A percentile compares a stretch with the other conserved stretches of the same genome.
phyloP scores from a whole-genome alignment of 1,139 yeast genomes.

The Hyphopichia wangnamkhiaoensis region DNA sequence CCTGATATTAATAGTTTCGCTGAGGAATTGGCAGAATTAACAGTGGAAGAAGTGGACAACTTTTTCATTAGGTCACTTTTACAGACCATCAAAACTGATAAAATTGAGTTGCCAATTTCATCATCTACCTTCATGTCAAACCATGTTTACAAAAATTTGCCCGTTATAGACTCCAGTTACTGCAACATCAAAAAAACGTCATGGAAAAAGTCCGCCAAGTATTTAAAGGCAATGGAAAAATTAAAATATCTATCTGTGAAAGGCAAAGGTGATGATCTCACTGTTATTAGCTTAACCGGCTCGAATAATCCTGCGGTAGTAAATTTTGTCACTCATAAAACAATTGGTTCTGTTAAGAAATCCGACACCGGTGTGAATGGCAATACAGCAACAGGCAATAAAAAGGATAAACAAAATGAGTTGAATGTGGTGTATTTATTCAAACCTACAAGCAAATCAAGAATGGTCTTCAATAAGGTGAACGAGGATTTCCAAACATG shows the following conservation, averaged over 20 bases:
- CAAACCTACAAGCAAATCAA: constrained; percentile 55
- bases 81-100: constrained; percentile 64
- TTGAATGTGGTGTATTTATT: constrained; percentile 44
- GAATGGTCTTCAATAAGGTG: constrained; percentile 51
- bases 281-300: constrained; percentile 52
- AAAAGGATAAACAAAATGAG: constrained; percentile 21
- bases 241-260: constrained; percentile 62
- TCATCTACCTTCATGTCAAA: constrained; percentile 77
- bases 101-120: constrained; percentile 58
- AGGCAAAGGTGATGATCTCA: constrained; percentile 75
- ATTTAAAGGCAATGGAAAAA: constrained; percentile 82
- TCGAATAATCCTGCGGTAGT: constrained; percentile 52
- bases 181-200: constrained; percentile 78
- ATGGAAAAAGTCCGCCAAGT: constrained; percentile 88
- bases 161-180: constrained; percentile 50
- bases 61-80: constrained; percentile 68
- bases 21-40: constrained; percentile 39
- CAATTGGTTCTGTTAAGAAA: constrained; percentile 3
- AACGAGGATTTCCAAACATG: constrained; percentile 35
- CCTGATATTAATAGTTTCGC: constrained; percentile 20
- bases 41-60: constrained; percentile 73
- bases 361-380: neutral
- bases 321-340: constrained; percentile 64
- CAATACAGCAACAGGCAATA: constrained; percentile 15
- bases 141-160: constrained; percentile 70